phyloP scores from a whole-genome alignment of 2,329 filamentous ascomycete species.

The Arthrinium puccinioides region DNA sequence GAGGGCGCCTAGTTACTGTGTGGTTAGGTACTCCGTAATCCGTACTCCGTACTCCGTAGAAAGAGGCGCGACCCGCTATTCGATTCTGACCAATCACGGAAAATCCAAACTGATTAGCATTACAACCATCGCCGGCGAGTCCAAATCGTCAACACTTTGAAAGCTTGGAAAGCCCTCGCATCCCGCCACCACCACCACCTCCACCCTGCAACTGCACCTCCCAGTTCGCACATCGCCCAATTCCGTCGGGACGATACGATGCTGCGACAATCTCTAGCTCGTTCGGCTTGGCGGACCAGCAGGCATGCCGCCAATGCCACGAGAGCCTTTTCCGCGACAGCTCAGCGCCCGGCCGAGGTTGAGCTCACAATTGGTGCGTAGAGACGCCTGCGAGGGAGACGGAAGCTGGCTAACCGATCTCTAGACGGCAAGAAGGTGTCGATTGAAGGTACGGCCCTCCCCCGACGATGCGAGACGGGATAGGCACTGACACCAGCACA shows the following conservation, averaged over 20 bases:
- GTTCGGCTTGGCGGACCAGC: slow-evolving; percentile 60
- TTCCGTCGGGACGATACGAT: slow-evolving; percentile 56
- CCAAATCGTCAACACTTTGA: slow-evolving; percentile 9
- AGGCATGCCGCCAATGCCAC: slow-evolving; percentile 52
- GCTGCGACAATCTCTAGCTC: slow-evolving; percentile 61
- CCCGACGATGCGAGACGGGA: slow-evolving; percentile 4
- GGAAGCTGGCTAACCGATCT: slow-evolving; percentile 12
- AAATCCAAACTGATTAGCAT: no score
- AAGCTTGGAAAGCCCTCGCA: slow-evolving; percentile 10
- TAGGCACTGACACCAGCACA: slow-evolving; percentile 39
- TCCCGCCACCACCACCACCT: slow-evolving; percentile 12
- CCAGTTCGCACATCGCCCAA: slow-evolving; percentile 26
- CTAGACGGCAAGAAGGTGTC: slow-evolving; percentile 98
- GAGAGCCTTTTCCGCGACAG: slow-evolving; percentile 76
- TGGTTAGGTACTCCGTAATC: no score
- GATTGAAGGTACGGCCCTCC: slow-evolving; percentile 69
- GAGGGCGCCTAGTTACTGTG: no score
- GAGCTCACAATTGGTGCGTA: slow-evolving; percentile 87
- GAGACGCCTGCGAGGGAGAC: slow-evolving; percentile 16
- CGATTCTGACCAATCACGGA: no score
- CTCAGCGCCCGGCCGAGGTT: slow-evolving; percentile 78
- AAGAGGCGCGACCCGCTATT: no score
- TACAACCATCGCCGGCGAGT: no score
- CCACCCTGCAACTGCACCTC: slow-evolving; percentile 26
- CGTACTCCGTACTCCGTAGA: no score